A percentile compares a stretch with the other conserved stretches of the same genome.
phyloP scores from a whole-genome alignment of 352 stramenopile genomes.

The Globisporangium cederbergense region DNA sequence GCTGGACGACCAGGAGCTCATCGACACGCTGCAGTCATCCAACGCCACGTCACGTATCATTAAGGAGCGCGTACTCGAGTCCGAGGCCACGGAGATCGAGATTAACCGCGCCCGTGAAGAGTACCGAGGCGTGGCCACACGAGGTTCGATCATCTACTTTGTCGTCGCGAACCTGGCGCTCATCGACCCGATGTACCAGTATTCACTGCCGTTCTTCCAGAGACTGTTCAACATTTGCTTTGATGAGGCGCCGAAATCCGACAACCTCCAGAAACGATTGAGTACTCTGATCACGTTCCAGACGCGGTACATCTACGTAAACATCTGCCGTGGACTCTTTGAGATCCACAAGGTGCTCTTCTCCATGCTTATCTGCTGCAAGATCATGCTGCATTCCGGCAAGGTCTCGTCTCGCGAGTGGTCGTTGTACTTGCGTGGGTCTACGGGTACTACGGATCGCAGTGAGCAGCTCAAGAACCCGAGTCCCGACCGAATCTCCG shows the following conservation, averaged over 20 bases:
- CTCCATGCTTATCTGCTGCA: conserved; percentile 92
- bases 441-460: conserved; percentile 19
- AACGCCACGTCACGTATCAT: conserved; percentile 83
- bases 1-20: conserved; percentile 90
- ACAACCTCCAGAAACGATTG: conserved; percentile 59
- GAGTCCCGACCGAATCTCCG: conserved; percentile 58
- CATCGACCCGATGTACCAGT: conserved; percentile 96
- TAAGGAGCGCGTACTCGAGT: conserved; percentile 90
- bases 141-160: conserved; percentile 94
- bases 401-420: conserved; percentile 80
- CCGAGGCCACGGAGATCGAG: conserved; percentile 87
- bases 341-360: conserved; percentile 94
- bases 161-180: conserved; percentile 90
- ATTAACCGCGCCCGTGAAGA: conserved; percentile 89
- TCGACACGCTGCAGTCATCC: conserved; percentile 84
- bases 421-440: conserved; percentile 86
- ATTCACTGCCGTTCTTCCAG: conserved; percentile 93
- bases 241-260: conserved; percentile 57
- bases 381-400: conserved; percentile 87
- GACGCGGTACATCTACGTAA: conserved; percentile 91
- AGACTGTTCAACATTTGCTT: conserved; percentile 92
- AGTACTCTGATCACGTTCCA: conserved; percentile 87
- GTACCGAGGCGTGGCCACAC: conserved; percentile 89
- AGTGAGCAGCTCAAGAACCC: conserved; percentile 44
- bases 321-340: conserved; percentile 94